Conservation (phyloP, 805 yeast species). For the Wickerhamomyces queroliae region DNA sequence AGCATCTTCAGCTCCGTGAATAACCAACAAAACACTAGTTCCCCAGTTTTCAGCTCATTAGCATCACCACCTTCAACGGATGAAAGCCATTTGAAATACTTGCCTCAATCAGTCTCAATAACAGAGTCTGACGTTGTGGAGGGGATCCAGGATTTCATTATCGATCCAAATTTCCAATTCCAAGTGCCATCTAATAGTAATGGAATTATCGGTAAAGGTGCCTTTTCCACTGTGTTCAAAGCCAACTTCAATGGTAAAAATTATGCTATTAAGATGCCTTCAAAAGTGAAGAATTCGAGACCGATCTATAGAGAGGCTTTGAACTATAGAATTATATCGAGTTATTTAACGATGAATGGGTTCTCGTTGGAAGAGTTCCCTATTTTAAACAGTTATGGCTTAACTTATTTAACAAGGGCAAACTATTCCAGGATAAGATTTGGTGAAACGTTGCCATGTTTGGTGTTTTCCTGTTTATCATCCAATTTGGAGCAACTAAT, state of each 20-base stretch:
- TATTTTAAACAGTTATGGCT: conserved; percentile 13
- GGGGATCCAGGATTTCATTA: conserved; percentile 6
- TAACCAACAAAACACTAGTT: no score
- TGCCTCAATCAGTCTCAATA: no score
- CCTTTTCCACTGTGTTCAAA: conserved; percentile 15
- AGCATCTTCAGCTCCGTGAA: no score
- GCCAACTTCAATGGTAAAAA: not conserved
- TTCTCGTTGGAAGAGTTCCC: conserved; percentile 9
- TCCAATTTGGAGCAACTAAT: conserved; percentile 22
- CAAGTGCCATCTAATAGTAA: not conserved
- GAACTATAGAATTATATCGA: conserved; percentile 12
- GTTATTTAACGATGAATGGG: conserved; percentile 3
- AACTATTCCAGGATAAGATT: conserved; percentile 7
- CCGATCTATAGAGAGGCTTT: conserved; percentile 15
- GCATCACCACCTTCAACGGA: no score
- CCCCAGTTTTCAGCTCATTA: no score
- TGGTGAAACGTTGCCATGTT: conserved; percentile 14
- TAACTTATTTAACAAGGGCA: conserved; percentile 11
- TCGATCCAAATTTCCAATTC: conserved; percentile 6
- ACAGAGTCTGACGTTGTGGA: not conserved
- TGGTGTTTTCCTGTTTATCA: conserved; percentile 7
- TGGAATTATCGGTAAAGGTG: conserved; percentile 13
- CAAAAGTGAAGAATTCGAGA: conserved; percentile 6
- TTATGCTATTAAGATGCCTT: conserved; percentile 18
- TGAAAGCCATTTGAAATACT: no score